These are phyloP conservation scores for Kalanchoe fedtschenkoi DNA, from an alignment of 164 flowering plant genomes.

Conservation along the genomic window DNA sequence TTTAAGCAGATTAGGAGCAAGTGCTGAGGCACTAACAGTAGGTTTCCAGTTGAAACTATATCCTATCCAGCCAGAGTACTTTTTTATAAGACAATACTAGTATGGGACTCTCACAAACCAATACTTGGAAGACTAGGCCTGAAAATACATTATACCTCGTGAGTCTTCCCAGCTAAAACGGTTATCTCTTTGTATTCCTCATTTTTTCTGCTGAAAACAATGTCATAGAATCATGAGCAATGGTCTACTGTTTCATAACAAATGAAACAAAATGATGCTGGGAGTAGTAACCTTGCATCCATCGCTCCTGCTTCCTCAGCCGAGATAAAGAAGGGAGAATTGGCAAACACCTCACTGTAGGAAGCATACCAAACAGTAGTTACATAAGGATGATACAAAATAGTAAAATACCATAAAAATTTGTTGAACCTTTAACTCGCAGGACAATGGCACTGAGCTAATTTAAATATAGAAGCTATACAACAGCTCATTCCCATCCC, in stretches of 20 bases:
- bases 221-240: not conserved
- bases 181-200: constrained; percentile 71
- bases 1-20: not conserved
- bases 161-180: constrained; percentile 69
- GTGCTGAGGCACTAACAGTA: not conserved
- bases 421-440: too few species aligned
- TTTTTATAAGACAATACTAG: not conserved
- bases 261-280: not conserved
- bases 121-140: not conserved
- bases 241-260: not conserved
- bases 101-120: not conserved
- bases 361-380: not conserved
- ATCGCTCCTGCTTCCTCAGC: constrained; percentile 69
- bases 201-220: constrained; percentile 30
- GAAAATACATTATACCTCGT: constrained; percentile 50
- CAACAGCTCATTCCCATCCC: not conserved
- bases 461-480: not conserved
- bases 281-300: constrained; percentile 35
- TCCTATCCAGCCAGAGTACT: not conserved
- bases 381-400: not conserved
- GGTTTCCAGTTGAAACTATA: not conserved
- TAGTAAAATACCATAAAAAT: not conserved
- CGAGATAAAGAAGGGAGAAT: constrained; percentile 88
- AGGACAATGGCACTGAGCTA: not conserved
- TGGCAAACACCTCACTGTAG: constrained; percentile 69